phyloP scores from a whole-genome alignment of 345 rosid species.

The Euphorbia lathyris region DNA sequence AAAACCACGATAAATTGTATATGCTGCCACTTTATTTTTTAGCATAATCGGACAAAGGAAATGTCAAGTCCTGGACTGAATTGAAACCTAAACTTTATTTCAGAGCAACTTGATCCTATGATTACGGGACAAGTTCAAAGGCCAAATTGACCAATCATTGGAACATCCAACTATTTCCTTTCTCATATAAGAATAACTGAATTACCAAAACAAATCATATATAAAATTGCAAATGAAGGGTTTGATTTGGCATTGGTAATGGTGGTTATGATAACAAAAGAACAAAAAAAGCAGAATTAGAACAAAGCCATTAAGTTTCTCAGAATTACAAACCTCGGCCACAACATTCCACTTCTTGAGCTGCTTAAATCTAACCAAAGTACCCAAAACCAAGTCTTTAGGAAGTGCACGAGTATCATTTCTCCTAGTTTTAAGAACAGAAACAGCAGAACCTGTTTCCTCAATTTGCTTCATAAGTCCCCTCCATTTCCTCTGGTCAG shows the following conservation, averaged over 20 bases:
- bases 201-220: not conserved
- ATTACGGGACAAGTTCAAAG: no score
- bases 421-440: conserved; percentile 54
- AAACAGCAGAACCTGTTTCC: conserved; percentile 57
- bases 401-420: conserved; percentile 51
- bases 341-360: conserved; percentile 83
- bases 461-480: conserved; percentile 72
- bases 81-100: no score
- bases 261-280: not conserved
- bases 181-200: not conserved
- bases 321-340: conserved; percentile 56
- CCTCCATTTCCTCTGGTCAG: conserved; percentile 80
- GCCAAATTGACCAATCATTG: no score
- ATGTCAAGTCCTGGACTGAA: no score
- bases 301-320: not conserved
- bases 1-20: no score
- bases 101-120: no score
- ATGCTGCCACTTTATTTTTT: no score
- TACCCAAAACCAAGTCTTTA: conserved; percentile 70
- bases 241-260: not conserved
- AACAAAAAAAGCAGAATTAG: conserved; percentile 3
- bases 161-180: not conserved
- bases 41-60: no score
- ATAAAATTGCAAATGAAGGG: not conserved
- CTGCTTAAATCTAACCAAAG: conserved; percentile 89